Conservation (phyloP, 305 asterid species). For the Ilex paraguariensis region DNA sequence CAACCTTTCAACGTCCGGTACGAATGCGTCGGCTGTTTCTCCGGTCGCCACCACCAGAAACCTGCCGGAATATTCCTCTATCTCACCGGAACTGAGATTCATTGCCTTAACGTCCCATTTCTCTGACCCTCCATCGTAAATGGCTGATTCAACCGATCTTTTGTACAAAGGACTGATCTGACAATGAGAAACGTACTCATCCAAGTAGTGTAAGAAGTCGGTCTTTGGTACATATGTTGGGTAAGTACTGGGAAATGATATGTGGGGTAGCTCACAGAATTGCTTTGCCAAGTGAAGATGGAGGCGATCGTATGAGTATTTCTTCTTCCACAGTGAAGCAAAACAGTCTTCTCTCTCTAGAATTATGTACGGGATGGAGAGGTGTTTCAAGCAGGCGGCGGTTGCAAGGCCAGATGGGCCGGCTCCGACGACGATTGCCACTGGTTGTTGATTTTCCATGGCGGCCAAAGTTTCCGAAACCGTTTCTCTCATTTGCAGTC, state of each 20-base stretch:
- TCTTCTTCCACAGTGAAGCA: slow-evolving; percentile 65
- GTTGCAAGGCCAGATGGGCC: slow-evolving; percentile 73
- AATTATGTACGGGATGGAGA: slow-evolving; percentile 48
- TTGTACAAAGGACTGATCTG: slow-evolving; percentile 29
- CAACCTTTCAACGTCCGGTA: slow-evolving; percentile 47
- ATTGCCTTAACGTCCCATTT: slow-evolving; percentile 42
- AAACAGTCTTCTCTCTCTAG: slow-evolving; percentile 66
- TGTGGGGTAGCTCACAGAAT: slow-evolving; percentile 42
- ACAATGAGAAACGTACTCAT: slow-evolving; percentile 49
- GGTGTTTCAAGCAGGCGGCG: slow-evolving; percentile 46
- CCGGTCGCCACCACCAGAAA: slow-evolving; percentile 76
- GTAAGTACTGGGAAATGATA: slow-evolving; percentile 38
- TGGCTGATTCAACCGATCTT: slow-evolving; percentile 43
- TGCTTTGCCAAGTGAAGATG: slow-evolving; percentile 64
- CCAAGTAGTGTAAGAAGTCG: slow-evolving; percentile 40
- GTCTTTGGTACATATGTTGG: slow-evolving; percentile 39
- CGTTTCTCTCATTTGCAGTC: no score
- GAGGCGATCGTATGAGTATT: slow-evolving; percentile 64
- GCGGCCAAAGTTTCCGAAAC: no score
- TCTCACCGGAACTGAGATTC: slow-evolving; percentile 18
- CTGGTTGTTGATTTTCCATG: slow-evolving; percentile 16
- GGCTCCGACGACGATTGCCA: slow-evolving; percentile 52
- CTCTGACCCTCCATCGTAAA: slow-evolving; percentile 23
- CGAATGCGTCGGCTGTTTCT: slow-evolving; percentile 38
- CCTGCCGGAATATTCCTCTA: slow-evolving; percentile 39